These are phyloP conservation scores for Jaapia argillacea DNA, from an alignment of 768 basidiomycete species.

Conservation along the genomic window DNA sequence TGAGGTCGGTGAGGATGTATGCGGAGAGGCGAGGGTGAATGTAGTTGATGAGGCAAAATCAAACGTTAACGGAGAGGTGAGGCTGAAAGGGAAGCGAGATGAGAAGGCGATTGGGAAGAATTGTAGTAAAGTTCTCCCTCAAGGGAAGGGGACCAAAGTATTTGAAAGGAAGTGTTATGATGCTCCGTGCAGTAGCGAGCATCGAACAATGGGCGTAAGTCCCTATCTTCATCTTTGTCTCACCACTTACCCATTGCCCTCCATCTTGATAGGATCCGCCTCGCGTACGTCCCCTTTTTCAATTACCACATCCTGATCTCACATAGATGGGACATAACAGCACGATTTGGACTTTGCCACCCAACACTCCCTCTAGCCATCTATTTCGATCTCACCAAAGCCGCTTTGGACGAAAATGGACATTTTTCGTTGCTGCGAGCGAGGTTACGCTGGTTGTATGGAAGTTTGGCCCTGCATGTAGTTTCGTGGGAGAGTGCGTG, in stretches of 20 bases:
- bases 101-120: too few species aligned
- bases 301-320: slow-evolving; percentile 2
- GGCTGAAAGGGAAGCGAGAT: too few species aligned
- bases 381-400: slow-evolving; percentile 74
- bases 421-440: slow-evolving; percentile 67
- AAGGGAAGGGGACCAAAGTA: too few species aligned
- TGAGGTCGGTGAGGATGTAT: too few species aligned
- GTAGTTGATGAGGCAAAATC: slow-evolving; percentile 43
- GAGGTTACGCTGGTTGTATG: slow-evolving; percentile 61
- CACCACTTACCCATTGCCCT: not conserved
- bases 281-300: slow-evolving; percentile 39
- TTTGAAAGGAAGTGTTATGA: too few species aligned
- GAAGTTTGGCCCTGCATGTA: slow-evolving; percentile 64
- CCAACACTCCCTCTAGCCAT: slow-evolving; percentile 59
- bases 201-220: slow-evolving; percentile 88
- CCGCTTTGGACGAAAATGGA: slow-evolving; percentile 81
- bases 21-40: slow-evolving; percentile 45
- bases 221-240: not conserved
- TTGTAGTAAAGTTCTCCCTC: too few species aligned
- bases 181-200: slow-evolving; percentile 77
- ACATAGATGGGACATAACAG: slow-evolving; percentile 74
- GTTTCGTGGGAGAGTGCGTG: slow-evolving; percentile 73
- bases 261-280: slow-evolving; percentile 42
- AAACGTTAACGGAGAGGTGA: too few species aligned
- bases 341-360: slow-evolving; percentile 55